A percentile compares a stretch with the other conserved stretches of the same genome.
Conservation (phyloP, 495 filamentous ascomycete species). For the Achaetomiella virescens region DNA sequence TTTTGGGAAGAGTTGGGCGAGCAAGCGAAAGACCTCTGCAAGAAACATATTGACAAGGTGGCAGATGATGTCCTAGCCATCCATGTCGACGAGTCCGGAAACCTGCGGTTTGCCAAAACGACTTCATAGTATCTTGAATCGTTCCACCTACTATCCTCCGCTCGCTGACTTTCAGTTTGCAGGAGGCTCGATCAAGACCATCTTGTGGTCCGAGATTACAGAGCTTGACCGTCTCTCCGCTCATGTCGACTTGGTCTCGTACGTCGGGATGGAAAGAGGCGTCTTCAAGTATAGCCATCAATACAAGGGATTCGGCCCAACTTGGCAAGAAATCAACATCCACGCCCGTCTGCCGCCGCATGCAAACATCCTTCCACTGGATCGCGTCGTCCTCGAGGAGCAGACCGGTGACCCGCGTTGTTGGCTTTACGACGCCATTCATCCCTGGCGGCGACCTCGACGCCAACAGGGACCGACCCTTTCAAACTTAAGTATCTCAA, state of each 20-base stretch:
- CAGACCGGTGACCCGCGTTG: constrained; percentile 25
- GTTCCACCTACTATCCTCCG: background rate
- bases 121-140: background rate
- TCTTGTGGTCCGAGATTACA: constrained; percentile 6
- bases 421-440: constrained; percentile 36
- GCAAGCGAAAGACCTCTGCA: background rate
- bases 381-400: constrained; percentile 35
- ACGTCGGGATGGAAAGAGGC: background rate
- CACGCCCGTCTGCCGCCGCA: constrained; percentile 15
- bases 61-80: background rate
- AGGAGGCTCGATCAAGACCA: background rate
- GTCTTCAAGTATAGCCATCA: background rate
- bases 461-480: constrained; percentile 13
- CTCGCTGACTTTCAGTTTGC: background rate
- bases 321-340: background rate
- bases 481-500: constrained; percentile 36
- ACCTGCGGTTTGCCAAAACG: background rate
- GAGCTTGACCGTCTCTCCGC: background rate
- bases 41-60: background rate
- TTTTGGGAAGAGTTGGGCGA: background rate
- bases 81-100: background rate
- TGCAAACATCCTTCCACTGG: constrained; percentile 33
- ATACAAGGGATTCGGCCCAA: too few species aligned
- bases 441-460: constrained; percentile 33
- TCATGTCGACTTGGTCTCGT: background rate